These are phyloP conservation scores for Phialophora macrospora DNA, from an alignment of 2,329 filamentous ascomycete genomes.

Conservation along the genomic window DNA sequence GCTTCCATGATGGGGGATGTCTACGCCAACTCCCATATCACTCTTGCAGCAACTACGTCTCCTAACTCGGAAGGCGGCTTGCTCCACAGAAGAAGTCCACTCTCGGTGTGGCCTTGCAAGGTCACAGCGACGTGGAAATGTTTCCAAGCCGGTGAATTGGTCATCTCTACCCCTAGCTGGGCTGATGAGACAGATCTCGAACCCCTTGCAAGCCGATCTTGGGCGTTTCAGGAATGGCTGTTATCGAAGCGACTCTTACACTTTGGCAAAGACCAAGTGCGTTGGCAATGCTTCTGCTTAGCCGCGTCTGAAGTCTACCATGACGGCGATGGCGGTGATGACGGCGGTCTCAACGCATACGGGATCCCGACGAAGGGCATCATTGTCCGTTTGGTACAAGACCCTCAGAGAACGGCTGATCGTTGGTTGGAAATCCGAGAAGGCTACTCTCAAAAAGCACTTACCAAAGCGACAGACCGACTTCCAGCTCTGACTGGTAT, in stretches of 20 bases:
- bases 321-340: background rate
- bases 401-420: background rate
- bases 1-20: slow-evolving; percentile 9
- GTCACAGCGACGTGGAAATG: slow-evolving; percentile 6
- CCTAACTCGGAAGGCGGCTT: slow-evolving; percentile 1
- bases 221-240: slow-evolving; percentile 9
- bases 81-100: slow-evolving; percentile 1
- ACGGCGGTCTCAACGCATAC: background rate
- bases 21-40: slow-evolving; percentile 7
- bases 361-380: slow-evolving; percentile 5
- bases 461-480: background rate
- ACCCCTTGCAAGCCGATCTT: background rate
- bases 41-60: slow-evolving; percentile 8
- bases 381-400: slow-evolving; percentile 1
- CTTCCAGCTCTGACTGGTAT: slow-evolving; percentile 5
- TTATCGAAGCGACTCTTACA: slow-evolving; percentile 11
- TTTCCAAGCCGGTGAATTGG: background rate
- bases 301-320: slow-evolving; percentile 5
- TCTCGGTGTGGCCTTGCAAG: slow-evolving; percentile 7
- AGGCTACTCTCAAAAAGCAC: slow-evolving; percentile 4
- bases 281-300: slow-evolving; percentile 11
- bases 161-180: slow-evolving; percentile 3
- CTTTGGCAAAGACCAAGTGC: slow-evolving; percentile 11
- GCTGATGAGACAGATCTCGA: slow-evolving; percentile 8
- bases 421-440: slow-evolving; percentile 1